These are phyloP conservation scores for Tulasnella sp. DNA, from an alignment of 768 basidiomycete genomes.

Conservation along the genomic window DNA sequence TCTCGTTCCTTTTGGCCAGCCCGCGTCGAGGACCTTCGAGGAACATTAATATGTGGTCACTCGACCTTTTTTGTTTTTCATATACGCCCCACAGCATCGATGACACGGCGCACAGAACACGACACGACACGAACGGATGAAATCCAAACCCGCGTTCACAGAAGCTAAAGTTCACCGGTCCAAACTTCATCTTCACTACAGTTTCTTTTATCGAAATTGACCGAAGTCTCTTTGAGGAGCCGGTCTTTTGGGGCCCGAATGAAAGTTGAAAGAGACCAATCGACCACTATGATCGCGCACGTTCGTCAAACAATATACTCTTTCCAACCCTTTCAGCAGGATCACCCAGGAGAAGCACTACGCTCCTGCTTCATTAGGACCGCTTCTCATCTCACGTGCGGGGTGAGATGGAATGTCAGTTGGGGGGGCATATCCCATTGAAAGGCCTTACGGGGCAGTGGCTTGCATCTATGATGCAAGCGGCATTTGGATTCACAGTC, in stretches of 20 bases:
- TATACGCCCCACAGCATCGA: neutral
- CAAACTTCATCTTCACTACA: neutral
- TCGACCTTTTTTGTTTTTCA: neutral
- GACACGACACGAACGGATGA: too few relatives aligned
- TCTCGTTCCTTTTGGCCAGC: neutral
- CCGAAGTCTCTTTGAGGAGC: neutral
- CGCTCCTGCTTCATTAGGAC: neutral
- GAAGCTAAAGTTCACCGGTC: neutral
- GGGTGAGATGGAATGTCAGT: conserved; percentile 4
- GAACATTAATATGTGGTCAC: neutral
- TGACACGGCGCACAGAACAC: neutral
- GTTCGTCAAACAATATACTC: neutral
- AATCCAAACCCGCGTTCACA: too few relatives aligned
- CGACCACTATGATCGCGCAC: neutral
- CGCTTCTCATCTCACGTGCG: neutral
- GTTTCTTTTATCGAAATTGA: neutral
- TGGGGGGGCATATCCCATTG: neutral
- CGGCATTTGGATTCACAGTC: neutral
- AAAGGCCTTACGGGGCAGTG: neutral
- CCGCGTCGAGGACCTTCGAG: neutral
- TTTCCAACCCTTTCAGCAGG: neutral
- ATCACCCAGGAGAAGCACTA: neutral
- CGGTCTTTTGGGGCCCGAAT: neutral
- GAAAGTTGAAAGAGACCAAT: neutral
- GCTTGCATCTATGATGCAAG: neutral